Evolutionary conservation across 1,284 basidiomycete genomes (phyloP).

Genomic region (Mycena sp.): DNA sequence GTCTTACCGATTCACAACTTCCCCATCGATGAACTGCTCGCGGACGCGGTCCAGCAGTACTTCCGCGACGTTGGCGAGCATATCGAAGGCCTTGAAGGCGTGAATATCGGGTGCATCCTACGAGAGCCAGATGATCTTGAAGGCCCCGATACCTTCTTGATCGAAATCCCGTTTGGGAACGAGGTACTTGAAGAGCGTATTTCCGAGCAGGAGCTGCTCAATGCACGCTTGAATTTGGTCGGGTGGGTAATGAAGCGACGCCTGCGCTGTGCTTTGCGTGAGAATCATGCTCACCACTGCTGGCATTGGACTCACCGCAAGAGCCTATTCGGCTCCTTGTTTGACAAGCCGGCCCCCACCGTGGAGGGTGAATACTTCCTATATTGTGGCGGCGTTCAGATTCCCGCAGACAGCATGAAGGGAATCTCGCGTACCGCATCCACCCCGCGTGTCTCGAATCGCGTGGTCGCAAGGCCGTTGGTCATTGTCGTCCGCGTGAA

Average conservation of each 20-base stretch:
- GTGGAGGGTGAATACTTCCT: background rate
- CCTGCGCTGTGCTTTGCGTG: background rate
- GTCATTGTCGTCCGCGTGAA: constrained; percentile 13
- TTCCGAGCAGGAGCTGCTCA: background rate
- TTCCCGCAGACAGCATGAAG: constrained; percentile 4
- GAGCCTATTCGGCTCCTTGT: no score
- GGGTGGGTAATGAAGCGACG: background rate
- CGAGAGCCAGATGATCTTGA: no score
- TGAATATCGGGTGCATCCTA: background rate
- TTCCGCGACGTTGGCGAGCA: background rate
- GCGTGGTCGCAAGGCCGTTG: constrained; percentile 7
- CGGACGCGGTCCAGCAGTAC: constrained; percentile 1
- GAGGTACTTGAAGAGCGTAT: background rate
- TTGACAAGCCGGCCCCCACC: no score
- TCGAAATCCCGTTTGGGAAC: background rate
- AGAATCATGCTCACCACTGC: background rate
- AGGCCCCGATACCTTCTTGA: no score
- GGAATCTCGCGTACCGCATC: background rate
- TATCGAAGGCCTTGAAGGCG: background rate
- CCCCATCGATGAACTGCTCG: constrained; percentile 3
- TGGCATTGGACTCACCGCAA: background rate
- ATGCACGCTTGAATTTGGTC: background rate
- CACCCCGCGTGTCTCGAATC: background rate
- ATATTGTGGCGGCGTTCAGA: constrained; percentile 13
- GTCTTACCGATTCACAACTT: background rate